Evolutionary conservation across 768 basidiomycete genomes (phyloP).

Genomic region (Lentinula boryana): DNA sequence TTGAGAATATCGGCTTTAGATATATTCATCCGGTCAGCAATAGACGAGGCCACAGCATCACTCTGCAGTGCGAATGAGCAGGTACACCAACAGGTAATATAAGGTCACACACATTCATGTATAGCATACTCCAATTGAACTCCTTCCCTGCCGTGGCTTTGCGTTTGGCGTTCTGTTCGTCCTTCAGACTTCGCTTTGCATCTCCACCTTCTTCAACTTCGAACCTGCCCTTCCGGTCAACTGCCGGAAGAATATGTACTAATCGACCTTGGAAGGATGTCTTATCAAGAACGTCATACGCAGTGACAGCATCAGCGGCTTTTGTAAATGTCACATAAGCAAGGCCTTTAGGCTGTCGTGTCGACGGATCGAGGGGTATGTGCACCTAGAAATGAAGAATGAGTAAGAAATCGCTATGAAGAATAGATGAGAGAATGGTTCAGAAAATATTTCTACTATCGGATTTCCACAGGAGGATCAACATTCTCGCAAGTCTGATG

Average conservation of each 20-base stretch:
- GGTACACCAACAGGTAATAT: constrained; percentile 8
- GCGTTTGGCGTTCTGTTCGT: constrained; percentile 55
- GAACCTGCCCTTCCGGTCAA: constrained; percentile 51
- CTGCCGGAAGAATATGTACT: constrained; percentile 83
- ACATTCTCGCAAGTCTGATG: constrained; percentile 34
- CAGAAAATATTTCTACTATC: constrained; percentile 46
- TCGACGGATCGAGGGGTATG: constrained; percentile 37
- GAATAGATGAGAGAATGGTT: constrained; percentile 29
- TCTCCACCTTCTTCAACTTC: constrained; percentile 37
- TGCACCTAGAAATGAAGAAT: constrained; percentile 32
- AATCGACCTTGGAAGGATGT: constrained; percentile 88
- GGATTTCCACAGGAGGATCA: constrained; percentile 31
- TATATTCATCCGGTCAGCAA: constrained; percentile 85
- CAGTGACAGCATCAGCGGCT: constrained; percentile 44
- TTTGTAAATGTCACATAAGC: constrained; percentile 44
- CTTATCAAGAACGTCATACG: constrained; percentile 75
- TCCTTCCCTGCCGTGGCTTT: constrained; percentile 69
- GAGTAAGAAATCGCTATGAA: constrained; percentile 7
- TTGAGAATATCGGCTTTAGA: constrained; percentile 85
- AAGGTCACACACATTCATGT: constrained; percentile 84
- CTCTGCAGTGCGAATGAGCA: constrained; percentile 44
- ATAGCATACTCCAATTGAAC: constrained; percentile 91
- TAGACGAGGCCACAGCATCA: constrained; percentile 88
- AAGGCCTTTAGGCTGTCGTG: constrained; percentile 44
- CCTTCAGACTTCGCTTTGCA: constrained; percentile 47